A percentile compares a stretch with the other conserved stretches of the same genome.
These are phyloP conservation scores for Alternaria sp. DNA, from an alignment of 2,329 filamentous ascomycete genomes.

Conservation along the genomic window DNA sequence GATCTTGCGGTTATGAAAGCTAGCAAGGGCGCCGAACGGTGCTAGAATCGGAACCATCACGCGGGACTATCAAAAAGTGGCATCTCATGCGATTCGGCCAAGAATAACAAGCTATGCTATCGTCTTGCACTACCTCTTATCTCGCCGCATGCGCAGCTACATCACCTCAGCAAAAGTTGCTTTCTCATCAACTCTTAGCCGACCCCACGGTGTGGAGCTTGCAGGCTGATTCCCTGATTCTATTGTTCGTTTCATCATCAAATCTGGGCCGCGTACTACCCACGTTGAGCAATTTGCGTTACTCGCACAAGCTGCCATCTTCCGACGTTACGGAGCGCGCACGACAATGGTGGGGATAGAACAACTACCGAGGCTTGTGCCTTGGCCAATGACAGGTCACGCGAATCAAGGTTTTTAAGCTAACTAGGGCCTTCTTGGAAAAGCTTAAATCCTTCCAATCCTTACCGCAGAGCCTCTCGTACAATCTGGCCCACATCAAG, in stretches of 20 bases:
- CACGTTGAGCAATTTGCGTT: not conserved
- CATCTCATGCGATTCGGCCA: not conserved
- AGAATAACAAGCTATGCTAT: constrained; percentile 6
- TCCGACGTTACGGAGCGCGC: constrained; percentile 4
- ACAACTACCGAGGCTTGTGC: constrained; percentile 2
- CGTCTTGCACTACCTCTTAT: not conserved
- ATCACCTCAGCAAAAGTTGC: not conserved
- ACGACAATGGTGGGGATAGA: constrained; percentile 8
- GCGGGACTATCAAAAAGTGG: not conserved
- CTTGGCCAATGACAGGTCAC: constrained; percentile 2
- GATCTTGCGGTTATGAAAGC: constrained; percentile 2
- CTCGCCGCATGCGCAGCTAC: not conserved
- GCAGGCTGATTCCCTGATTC: not conserved
- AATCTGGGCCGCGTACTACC: not conserved
- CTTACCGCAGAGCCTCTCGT: constrained; percentile 16
- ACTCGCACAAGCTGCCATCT: constrained; percentile 14
- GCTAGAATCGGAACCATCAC: not conserved
- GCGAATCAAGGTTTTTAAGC: constrained; percentile 19
- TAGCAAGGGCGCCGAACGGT: constrained; percentile 2
- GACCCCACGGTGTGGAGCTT: constrained; percentile 1
- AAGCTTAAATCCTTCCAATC: constrained; percentile 18
- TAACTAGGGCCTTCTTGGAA: constrained; percentile 14
- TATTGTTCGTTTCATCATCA: not conserved
- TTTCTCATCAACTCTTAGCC: not conserved
- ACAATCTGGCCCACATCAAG: constrained; percentile 14